phyloP scores from a whole-genome alignment of 1,139 yeast species.

The Dujonia santamariae region DNA sequence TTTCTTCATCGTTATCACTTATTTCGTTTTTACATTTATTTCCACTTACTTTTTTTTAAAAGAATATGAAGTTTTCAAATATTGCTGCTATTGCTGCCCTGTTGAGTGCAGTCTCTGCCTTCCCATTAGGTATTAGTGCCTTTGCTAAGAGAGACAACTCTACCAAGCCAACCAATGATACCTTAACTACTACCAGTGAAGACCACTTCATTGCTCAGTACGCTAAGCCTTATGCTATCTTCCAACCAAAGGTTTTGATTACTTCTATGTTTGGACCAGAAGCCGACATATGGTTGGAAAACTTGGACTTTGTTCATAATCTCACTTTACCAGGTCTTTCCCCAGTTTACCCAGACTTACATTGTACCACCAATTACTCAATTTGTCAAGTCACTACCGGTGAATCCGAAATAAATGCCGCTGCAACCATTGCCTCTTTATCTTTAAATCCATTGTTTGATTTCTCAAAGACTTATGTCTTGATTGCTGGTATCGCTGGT shows the following conservation, averaged over 20 bases:
- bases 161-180: conserved; percentile 3
- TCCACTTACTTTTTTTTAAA: not conserved
- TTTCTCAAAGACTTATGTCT: conserved; percentile 56
- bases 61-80: conserved; percentile 3
- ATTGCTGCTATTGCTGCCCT: conserved; percentile 4
- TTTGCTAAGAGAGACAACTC: conserved; percentile 5
- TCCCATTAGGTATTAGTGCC: conserved; percentile 3
- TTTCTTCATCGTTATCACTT: not conserved
- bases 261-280: conserved; percentile 58
- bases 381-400: conserved; percentile 66
- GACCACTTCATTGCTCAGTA: conserved; percentile 22
- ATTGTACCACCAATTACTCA: conserved; percentile 51
- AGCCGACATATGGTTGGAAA: conserved; percentile 51
- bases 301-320: conserved; percentile 47
- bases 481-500: conserved; percentile 68
- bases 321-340: conserved; percentile 62
- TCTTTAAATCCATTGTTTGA: conserved; percentile 55
- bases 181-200: conserved; percentile 9
- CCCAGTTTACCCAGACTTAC: conserved; percentile 55
- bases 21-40: not conserved
- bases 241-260: conserved; percentile 53
- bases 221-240: conserved; percentile 35
- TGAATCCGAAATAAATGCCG: conserved; percentile 70
- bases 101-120: conserved; percentile 6
- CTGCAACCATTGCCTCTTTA: conserved; percentile 55